These are phyloP conservation scores for Aspergillus hortae DNA, from an alignment of 2,329 filamentous ascomycete genomes.

Conservation along the genomic window DNA sequence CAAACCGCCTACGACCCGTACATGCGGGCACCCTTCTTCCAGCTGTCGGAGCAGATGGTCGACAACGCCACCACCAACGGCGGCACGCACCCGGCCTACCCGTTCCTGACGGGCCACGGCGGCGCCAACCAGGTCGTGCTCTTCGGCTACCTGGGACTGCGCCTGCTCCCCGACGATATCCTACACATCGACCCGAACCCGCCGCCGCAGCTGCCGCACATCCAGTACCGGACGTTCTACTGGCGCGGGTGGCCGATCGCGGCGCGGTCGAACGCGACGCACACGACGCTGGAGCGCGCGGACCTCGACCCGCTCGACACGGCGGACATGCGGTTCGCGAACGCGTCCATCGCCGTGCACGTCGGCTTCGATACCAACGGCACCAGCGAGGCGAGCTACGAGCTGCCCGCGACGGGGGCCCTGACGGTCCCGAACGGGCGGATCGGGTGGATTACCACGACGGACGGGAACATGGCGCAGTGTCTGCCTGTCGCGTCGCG, in stretches of 20 bases:
- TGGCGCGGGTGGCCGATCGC: constrained; percentile 64
- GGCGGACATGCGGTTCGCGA: constrained; percentile 54
- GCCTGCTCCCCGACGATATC: constrained; percentile 57
- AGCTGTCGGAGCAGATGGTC: constrained; percentile 66
- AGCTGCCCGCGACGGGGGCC: constrained; percentile 47
- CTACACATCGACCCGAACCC: constrained; percentile 61
- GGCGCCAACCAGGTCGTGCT: constrained; percentile 65
- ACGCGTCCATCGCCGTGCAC: constrained; percentile 56
- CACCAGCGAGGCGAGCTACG: constrained; percentile 32
- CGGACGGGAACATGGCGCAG: constrained; percentile 61
- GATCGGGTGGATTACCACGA: constrained; percentile 52
- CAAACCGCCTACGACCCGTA: constrained; percentile 64
- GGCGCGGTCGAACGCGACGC: constrained; percentile 59
- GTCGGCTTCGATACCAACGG: constrained; percentile 45
- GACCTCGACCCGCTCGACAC: constrained; percentile 40
- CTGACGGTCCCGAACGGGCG: constrained; percentile 58
- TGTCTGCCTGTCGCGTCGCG: constrained; percentile 55
- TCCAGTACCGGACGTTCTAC: constrained; percentile 62
- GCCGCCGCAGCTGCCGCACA: constrained; percentile 60
- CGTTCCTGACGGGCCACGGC: constrained; percentile 68
- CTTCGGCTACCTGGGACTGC: constrained; percentile 65
- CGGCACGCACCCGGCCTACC: constrained; percentile 65
- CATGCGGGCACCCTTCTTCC: constrained; percentile 63
- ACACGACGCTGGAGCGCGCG: constrained; percentile 59
- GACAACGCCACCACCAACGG: constrained; percentile 61